Evolutionary conservation across 371 early-diverging fungal species (phyloP).

Genomic region (Zopfochytrium polystomum): DNA sequence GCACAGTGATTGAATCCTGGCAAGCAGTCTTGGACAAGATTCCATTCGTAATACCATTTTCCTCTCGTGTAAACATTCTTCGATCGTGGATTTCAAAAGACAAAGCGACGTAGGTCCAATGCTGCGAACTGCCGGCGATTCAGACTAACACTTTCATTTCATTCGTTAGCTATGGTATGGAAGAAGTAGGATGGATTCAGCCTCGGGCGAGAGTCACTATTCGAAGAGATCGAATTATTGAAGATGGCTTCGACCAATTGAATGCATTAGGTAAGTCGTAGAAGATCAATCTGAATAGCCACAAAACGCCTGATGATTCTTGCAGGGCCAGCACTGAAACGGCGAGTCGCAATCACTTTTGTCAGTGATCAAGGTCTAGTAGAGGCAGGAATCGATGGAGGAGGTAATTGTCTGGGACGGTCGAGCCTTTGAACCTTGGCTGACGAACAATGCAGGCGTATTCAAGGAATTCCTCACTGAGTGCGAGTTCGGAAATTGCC

Average conservation of each 20-base stretch:
- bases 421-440: neutral
- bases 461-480: constrained; percentile 89
- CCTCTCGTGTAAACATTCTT: constrained; percentile 83
- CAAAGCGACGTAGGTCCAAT: constrained; percentile 55
- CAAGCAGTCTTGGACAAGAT: constrained; percentile 74
- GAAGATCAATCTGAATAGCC: too few relatives aligned
- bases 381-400: constrained; percentile 96
- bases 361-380: constrained; percentile 76
- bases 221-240: constrained; percentile 75
- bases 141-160: too few relatives aligned
- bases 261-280: constrained; percentile 61
- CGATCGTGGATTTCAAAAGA: constrained; percentile 74
- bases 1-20: constrained; percentile 26
- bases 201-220: constrained; percentile 54
- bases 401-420: constrained; percentile 47
- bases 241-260: constrained; percentile 78
- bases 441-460: constrained; percentile 40
- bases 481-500: too few relatives aligned
- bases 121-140: too few relatives aligned
- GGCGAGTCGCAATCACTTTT: constrained; percentile 80
- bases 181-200: constrained; percentile 24
- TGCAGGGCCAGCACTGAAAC: constrained; percentile 58
- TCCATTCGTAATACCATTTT: constrained; percentile 89
- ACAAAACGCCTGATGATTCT: too few relatives aligned
- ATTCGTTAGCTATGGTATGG: too few relatives aligned